Conservation (phyloP, 129 eudicot genomes). For the Artemisia tridentata region DNA sequence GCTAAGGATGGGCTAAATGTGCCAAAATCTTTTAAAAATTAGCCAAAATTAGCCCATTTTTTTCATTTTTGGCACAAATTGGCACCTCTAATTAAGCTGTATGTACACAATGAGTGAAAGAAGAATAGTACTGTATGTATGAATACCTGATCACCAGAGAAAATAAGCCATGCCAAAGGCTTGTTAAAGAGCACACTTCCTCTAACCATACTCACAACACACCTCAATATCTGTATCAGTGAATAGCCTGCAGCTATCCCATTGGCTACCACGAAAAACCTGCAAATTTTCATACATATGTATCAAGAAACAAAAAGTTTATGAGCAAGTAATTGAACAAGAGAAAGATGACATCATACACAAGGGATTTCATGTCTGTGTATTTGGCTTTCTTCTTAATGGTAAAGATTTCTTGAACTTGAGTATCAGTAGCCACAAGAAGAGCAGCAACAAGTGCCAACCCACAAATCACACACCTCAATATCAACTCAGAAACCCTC, state of each 20-base stretch:
- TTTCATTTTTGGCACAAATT: too few species aligned
- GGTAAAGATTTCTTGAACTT: conserved; percentile 63
- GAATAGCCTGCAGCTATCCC: conserved; percentile 87
- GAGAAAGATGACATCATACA: conserved; percentile 41
- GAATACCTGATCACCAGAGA: conserved; percentile 83
- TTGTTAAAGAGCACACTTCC: conserved; percentile 76
- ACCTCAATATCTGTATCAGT: conserved; percentile 65
- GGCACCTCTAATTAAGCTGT: too few species aligned
- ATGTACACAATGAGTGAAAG: too few species aligned
- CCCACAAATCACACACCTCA: conserved; percentile 56
- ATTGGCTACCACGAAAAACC: conserved; percentile 74
- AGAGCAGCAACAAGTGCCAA: conserved; percentile 63
- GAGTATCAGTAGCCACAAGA: conserved; percentile 70
- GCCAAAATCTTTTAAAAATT: too few species aligned
- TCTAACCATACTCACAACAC: conserved; percentile 64
- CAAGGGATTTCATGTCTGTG: conserved; percentile 78
- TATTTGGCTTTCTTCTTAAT: conserved; percentile 64
- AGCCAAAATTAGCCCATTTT: too few species aligned
- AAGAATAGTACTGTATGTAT: not conserved
- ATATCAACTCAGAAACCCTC: conserved; percentile 54
- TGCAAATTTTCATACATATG: conserved; percentile 18
- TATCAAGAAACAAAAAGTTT: not conserved
- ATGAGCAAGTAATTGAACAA: not conserved
- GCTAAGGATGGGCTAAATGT: too few species aligned
- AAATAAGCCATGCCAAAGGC: conserved; percentile 88